Base-by-base conservation (phyloP, 805 yeast genomes). In the Cyberlindnera veronae region DNA sequence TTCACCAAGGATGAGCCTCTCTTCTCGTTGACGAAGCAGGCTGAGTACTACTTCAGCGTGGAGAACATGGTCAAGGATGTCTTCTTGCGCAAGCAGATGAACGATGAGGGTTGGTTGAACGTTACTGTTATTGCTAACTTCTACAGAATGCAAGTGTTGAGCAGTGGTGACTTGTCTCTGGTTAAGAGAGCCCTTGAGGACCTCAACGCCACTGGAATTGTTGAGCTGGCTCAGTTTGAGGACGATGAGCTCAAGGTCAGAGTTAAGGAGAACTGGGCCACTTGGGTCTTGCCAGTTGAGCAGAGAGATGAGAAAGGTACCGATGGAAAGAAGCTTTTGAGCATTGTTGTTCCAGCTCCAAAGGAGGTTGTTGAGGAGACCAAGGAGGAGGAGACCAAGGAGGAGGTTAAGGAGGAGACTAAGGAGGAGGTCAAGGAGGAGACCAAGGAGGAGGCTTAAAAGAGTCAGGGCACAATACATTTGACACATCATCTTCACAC, bases 1-100 rank as follows among this genome's bases (percentile, higher is more conserved):
- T 28, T 19, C 30, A 38, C 34, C 15, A 47, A 50, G 33, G 48
- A 44, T 12, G 60, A 57, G 21, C 50, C 58, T 13, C 30, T 48
- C 33, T 49, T 46, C 29, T 45, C 50, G 6, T 34, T 54, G 37
- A 42, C 48, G n/a, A 57, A 49, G 45, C 98, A 90, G 69, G 69
- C 91, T 38, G 93, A 87, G 59, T 93, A 93, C 69, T 93, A 93
- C 64, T 85, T 93, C 67, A 82, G 95, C 22, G 71, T 81, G 36
- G 95, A 88, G 54, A 93, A 93, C 64, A 72, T 93, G 64, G 70
- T 83, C 53, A 85, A 88, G 65, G 99, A 93, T 66, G 68, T 81
- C 37, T 91, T 67, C 60, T 71, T 93, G 64, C 79, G 96, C 63
- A 75, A 78, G 49, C 85, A 84, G 55, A 85, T 91, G 95, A 77